Evolutionary conservation across 192 early-diverging fungal genomes (phyloP).

Genomic region (Coemansia reversa): DNA sequence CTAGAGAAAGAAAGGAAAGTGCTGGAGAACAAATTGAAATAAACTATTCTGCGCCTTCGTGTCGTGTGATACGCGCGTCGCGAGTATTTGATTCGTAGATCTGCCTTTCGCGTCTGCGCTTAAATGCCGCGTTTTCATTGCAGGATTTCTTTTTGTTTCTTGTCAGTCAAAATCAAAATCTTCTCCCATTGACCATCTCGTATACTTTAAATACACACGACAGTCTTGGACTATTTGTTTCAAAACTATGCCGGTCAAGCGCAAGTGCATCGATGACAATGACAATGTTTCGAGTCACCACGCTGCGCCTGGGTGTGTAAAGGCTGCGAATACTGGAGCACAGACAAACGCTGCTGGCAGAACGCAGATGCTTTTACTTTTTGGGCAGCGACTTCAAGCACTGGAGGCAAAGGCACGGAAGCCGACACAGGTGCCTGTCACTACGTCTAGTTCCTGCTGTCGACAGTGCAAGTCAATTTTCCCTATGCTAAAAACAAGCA

Average conservation of each 20-base stretch:
- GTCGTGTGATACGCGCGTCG: slow-evolving; percentile 7
- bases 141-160: background rate
- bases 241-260: slow-evolving; percentile 27
- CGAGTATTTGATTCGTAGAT: background rate
- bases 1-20: background rate
- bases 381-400: slow-evolving; percentile 41
- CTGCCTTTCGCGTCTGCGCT: background rate
- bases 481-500: background rate
- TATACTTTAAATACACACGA: slow-evolving; percentile 1
- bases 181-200: background rate
- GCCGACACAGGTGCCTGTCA: background rate
- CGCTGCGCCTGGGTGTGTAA: background rate
- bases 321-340: slow-evolving; percentile 29
- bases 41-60: background rate
- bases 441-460: slow-evolving; percentile 11
- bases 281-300: background rate
- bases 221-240: background rate
- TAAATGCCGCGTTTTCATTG: background rate
- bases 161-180: background rate
- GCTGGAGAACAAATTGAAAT: background rate
- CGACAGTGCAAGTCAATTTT: slow-evolving; percentile 11
- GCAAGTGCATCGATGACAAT: slow-evolving; percentile 27
- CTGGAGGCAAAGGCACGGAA: slow-evolving; percentile 11
- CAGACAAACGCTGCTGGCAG: slow-evolving; percentile 14
- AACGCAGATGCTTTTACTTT: slow-evolving; percentile 45